These are phyloP conservation scores for Zychaea mexicana DNA, from an alignment of 371 early-diverging fungal species.

Conservation along the genomic window DNA sequence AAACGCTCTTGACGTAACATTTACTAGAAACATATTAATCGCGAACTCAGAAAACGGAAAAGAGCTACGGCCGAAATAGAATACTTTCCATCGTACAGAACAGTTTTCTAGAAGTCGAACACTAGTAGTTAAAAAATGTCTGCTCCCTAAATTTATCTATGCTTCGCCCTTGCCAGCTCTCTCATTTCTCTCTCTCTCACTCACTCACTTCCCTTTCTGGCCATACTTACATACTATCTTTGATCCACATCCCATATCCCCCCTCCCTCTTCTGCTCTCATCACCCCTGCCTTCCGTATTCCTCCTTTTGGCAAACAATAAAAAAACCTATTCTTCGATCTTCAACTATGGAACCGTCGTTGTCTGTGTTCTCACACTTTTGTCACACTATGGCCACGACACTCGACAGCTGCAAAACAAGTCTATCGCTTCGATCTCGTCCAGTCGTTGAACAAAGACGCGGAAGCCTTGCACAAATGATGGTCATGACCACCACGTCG, in stretches of 20 bases:
- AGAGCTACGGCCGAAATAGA: too few species aligned
- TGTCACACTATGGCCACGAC: constrained; percentile 36
- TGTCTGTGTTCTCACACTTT: neutral
- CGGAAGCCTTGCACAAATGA: constrained; percentile 12
- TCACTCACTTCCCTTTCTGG: neutral
- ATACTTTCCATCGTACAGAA: too few species aligned
- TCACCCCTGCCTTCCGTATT: too few species aligned
- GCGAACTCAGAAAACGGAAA: too few species aligned
- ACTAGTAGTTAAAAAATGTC: too few species aligned
- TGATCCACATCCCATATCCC: neutral
- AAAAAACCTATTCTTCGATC: neutral
- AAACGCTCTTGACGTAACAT: too few species aligned
- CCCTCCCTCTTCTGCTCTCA: too few species aligned
- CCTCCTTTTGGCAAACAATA: neutral
- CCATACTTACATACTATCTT: neutral
- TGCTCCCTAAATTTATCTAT: too few species aligned
- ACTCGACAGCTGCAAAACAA: constrained; percentile 33
- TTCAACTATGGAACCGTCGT: too few species aligned
- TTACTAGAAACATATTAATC: too few species aligned
- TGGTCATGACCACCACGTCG: constrained; percentile 3
- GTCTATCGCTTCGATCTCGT: neutral
- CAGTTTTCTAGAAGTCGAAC: too few species aligned
- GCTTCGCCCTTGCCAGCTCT: neutral
- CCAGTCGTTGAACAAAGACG: neutral
- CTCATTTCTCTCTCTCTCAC: neutral